These are phyloP conservation scores for Serendipita vermifera DNA, from an alignment of 768 basidiomycete species.

Conservation along the genomic window DNA sequence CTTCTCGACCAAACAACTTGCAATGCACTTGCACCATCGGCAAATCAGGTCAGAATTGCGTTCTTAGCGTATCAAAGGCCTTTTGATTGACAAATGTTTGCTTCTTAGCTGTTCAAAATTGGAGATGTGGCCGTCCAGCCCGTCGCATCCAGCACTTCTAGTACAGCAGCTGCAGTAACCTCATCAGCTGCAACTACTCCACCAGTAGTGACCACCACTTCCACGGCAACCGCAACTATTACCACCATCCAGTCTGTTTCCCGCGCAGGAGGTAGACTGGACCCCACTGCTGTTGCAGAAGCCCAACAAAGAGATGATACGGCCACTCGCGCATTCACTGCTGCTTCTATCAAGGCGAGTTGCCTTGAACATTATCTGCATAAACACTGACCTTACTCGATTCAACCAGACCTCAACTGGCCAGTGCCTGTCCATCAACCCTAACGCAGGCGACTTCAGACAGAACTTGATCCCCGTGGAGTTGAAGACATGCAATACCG, in stretches of 20 bases:
- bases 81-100: not conserved
- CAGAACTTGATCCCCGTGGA: slow-evolving; percentile 8
- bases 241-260: not conserved
- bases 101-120: not conserved
- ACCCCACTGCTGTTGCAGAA: slow-evolving; percentile 6
- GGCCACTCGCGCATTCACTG: slow-evolving; percentile 10
- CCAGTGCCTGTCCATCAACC: slow-evolving; percentile 10
- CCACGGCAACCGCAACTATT: not conserved
- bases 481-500: slow-evolving; percentile 3
- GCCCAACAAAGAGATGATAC: slow-evolving; percentile 9
- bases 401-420: slow-evolving; percentile 2
- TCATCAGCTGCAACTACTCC: not conserved
- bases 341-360: slow-evolving; percentile 10
- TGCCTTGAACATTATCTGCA: not conserved
- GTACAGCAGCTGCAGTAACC: not conserved
- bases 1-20: slow-evolving; percentile 5
- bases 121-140: not conserved
- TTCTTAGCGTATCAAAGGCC: not conserved
- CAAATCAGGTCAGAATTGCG: not conserved
- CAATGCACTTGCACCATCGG: not conserved
- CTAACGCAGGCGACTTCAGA: slow-evolving; percentile 9
- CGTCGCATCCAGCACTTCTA: not conserved
- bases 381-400: not conserved
- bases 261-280: not conserved
- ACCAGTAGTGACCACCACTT: not conserved